Evolutionary conservation across 345 rosid species (phyloP).

Genomic region (Populus simonii): DNA sequence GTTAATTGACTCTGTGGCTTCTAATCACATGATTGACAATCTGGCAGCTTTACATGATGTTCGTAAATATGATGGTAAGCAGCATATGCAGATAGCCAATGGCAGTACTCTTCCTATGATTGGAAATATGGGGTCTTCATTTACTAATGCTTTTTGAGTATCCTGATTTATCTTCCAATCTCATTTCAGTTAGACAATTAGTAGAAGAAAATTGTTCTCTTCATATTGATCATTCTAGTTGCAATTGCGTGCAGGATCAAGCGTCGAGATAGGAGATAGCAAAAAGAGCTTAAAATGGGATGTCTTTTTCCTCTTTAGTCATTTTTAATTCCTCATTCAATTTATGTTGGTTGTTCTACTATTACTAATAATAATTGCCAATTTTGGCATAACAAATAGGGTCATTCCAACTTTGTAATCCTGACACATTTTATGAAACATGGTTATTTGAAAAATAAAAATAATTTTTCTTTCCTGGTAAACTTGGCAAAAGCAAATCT

Average conservation of each 20-base stretch:
- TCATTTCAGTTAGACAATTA: too few relatives aligned
- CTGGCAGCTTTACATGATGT: not conserved
- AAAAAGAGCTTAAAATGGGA: not conserved
- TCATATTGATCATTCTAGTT: not conserved
- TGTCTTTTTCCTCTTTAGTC: not conserved
- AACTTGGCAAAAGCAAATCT: too few relatives aligned
- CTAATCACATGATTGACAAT: too few relatives aligned
- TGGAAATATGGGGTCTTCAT: not conserved
- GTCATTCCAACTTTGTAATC: not conserved
- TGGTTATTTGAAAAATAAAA: not conserved
- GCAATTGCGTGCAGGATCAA: not conserved
- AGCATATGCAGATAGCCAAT: not conserved
- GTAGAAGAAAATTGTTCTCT: not conserved
- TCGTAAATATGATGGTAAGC: not conserved
- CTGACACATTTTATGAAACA: not conserved
- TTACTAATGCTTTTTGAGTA: not conserved
- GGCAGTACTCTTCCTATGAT: not conserved
- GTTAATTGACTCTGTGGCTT: not conserved
- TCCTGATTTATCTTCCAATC: not conserved
- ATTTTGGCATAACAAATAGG: too few relatives aligned
- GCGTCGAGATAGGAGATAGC: too few relatives aligned
- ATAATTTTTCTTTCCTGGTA: not conserved
- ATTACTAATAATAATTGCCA: not conserved
- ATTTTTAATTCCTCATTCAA: not conserved
- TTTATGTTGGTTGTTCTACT: too few relatives aligned